Percentiles rank a stretch among this genome's conserved stretches.
phyloP scores from a whole-genome alignment of 148 eudicot species.

The Pharnaceum exiguum region DNA sequence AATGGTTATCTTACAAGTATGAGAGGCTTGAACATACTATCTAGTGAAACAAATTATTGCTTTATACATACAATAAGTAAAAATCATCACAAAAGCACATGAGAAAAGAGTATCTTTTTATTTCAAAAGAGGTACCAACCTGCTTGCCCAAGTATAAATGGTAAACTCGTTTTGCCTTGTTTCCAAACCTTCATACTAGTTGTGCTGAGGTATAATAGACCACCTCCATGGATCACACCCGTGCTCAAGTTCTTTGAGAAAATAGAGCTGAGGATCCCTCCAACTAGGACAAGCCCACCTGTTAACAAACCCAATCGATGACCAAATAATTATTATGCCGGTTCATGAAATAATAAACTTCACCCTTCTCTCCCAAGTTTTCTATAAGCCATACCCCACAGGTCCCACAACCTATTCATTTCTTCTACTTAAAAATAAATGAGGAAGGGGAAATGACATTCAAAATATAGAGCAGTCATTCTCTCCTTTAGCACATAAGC shows the following conservation, averaged over 20 bases:
- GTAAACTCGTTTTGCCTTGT: conserved; percentile 74
- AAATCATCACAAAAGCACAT: background rate
- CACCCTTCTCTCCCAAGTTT: background rate
- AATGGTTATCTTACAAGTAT: too few relatives aligned
- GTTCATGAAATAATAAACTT: background rate
- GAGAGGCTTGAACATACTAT: too few relatives aligned
- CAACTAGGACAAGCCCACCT: conserved; percentile 81
- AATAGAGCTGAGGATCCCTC: conserved; percentile 71
- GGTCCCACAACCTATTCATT: background rate
- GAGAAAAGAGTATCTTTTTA: background rate
- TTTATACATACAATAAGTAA: too few relatives aligned
- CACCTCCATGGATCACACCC: conserved; percentile 72
- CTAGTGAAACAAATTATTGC: too few relatives aligned
- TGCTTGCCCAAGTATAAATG: conserved; percentile 92
- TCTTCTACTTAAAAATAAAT: too few relatives aligned
- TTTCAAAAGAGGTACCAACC: conserved; percentile 32
- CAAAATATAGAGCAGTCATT: too few relatives aligned
- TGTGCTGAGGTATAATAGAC: conserved; percentile 68
- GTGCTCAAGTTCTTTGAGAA: conserved; percentile 56
- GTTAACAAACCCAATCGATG: conserved; percentile 11
- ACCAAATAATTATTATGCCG: conserved; percentile 4
- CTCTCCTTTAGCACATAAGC: too few relatives aligned
- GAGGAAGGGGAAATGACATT: too few relatives aligned
- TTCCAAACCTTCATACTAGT: conserved; percentile 81
- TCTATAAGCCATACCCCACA: background rate